Evolutionary conservation across 2,329 filamentous ascomycete species (phyloP), one percentile per base, ranked within the genome.

Genomic region (Aspergillus pseudotamarii): DNA sequence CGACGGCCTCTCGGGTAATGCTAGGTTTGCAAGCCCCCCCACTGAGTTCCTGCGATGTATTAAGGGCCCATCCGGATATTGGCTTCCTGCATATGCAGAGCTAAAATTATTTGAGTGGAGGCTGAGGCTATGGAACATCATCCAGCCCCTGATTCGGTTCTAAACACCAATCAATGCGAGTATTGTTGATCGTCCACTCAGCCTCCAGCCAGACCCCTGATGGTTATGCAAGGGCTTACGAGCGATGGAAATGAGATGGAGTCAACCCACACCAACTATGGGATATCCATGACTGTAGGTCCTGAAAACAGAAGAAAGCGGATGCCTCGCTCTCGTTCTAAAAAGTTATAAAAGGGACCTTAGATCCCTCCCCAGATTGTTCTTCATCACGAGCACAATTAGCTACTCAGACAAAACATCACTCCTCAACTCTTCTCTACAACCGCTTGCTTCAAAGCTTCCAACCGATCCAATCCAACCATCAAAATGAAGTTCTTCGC

Each of bases 401-500:
- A 58, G 48, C 28, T 5, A 61, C 48, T 61, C 34, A 60, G 43
- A 55, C 56, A 41, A 41, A 41, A 16, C 16, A n/a, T 41, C 38
- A 53, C 46, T 57, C n/a, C 21, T 36, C 6, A 34, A n/a, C 28
- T 32, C 65, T 48, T 50, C 36, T 59, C 41, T 55, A 23, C 28
- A 59, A 57, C 41, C 34, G 8, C 57, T 50, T n/a, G 48, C 28
- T 51, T 46, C 19, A 30, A 23, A 28, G 55, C 41, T 45, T 45
- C 21, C 1, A 62, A 28, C 28, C 14, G n/a, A n/a, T 4, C 16
- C 16, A 45, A 64, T 41, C 41, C 23, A 64, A 65, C 58, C 53
- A 58, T 64, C 66, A 73, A 63, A 62, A 73, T 73, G 72, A 68
- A 73, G 71, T 72, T 73, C 68, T 65, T 71, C 65, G 36, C 68